Evolutionary conservation across 176 grass and related monocot genomes (phyloP), one percentile per base, ranked within the genome.

Genomic region (Oryza officinalis): DNA sequence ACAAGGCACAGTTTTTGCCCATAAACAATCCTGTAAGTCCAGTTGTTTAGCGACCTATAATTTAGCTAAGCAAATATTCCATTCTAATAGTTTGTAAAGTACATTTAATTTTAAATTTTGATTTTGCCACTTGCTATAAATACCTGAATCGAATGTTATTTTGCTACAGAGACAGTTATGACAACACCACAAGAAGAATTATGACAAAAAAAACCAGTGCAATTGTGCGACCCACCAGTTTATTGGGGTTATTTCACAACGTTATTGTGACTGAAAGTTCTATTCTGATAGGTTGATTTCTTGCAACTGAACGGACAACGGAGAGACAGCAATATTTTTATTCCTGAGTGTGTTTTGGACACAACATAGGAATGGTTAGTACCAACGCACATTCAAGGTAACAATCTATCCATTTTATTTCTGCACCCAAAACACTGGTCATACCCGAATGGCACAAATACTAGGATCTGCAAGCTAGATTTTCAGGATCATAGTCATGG

Each of bases 401-500:
- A 70, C 30, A 3, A 44, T 63, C 4, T 72, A 23, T 30, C 68
- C 60, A 9, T 10, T 72, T 12, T 63, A 40, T 72, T 61, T 35
- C 71, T 81, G 14, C 25, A 61, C 22, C 6, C 2, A 63, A 44
- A n/a, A 22, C 1, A 82, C 1, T 72, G 2, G 4, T 10, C n/a
- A 23, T 81, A 9, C 20, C 63, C 67, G 69, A 75, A 63, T 41
- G 7, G 2, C 13, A 31, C 1, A 31, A 2, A 52, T 52, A 71
- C 33, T 87, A 31, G 11, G 23, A 83, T 54, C 28, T 83, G 69
- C 41, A 28, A 38, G 23, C 73, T 87, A 83, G 12, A 82, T 69
- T 74, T 86, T 88, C 78, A 63, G 84, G 69, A 86, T 91, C 86
- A 11, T 1, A 52, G 18, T 70, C 61, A 59, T 78, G 65, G 46